A percentile compares a stretch with the other conserved stretches of the same genome.
phyloP scores from a whole-genome alignment of 345 rosid genomes.

The Carallia pectinifolia region DNA sequence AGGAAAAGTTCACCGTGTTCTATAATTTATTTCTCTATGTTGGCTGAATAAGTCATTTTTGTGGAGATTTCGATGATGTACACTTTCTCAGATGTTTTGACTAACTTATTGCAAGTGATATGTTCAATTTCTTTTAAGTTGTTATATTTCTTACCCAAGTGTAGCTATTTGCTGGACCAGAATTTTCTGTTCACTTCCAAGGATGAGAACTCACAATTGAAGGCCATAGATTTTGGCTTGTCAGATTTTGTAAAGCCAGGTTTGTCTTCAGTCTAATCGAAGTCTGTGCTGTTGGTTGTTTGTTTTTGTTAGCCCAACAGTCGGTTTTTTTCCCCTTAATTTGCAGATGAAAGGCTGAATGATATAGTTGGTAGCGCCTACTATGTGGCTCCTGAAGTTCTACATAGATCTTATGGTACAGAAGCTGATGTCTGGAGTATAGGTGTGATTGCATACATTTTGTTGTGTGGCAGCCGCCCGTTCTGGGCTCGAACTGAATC shows the following conservation, averaged over 20 bases:
- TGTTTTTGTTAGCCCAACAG: not conserved
- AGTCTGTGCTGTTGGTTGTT: not conserved
- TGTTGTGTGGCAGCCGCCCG: constrained; percentile 92
- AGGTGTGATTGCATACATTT: constrained; percentile 94
- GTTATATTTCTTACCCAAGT: constrained; percentile 18
- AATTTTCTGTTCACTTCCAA: constrained; percentile 81
- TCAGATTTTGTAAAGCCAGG: constrained; percentile 99
- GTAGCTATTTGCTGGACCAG: constrained; percentile 54
- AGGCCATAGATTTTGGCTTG: constrained; percentile 93
- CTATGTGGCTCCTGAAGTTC: constrained; percentile 97
- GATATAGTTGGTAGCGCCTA: constrained; percentile 98
- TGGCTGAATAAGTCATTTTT: too few relatives aligned
- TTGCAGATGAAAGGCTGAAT: constrained; percentile 85
- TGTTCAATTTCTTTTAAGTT: not conserved
- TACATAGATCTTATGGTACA: constrained; percentile 84
- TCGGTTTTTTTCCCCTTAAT: too few relatives aligned
- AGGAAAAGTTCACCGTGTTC: too few relatives aligned
- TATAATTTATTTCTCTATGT: too few relatives aligned
- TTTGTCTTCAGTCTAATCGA: constrained; percentile 12
- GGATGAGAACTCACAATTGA: constrained; percentile 77
- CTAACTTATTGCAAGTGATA: too few relatives aligned
- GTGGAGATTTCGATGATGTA: too few relatives aligned
- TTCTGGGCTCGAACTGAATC: constrained; percentile 99
- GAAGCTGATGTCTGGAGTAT: constrained; percentile 99
- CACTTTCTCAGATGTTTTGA: too few relatives aligned